Conservation (phyloP, 345 rosid genomes). For the Euphorbia tirucalli region DNA sequence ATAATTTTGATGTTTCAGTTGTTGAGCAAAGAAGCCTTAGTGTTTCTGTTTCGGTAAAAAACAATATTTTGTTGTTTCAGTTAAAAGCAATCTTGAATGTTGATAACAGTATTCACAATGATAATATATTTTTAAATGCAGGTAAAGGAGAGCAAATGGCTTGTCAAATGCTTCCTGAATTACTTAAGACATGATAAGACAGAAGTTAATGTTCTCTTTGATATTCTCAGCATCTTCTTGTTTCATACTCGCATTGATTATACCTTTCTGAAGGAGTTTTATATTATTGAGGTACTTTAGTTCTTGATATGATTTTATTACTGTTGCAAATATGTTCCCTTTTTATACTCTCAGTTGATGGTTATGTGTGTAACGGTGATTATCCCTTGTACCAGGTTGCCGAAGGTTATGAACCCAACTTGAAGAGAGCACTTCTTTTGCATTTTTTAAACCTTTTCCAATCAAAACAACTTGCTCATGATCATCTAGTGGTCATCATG, state of each 20-base stretch:
- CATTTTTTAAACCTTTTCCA: slow-evolving; percentile 92
- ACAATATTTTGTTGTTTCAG: not conserved
- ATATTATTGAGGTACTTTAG: slow-evolving; percentile 81
- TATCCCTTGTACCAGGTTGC: slow-evolving; percentile 61
- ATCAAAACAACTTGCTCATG: slow-evolving; percentile 87
- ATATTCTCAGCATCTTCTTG: slow-evolving; percentile 87
- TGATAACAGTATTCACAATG: no score
- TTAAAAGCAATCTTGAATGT: not conserved
- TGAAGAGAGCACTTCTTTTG: slow-evolving; percentile 81
- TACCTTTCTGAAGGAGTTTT: slow-evolving; percentile 96
- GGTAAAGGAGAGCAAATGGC: slow-evolving; percentile 99
- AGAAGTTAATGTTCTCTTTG: slow-evolving; percentile 88
- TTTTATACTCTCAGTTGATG: slow-evolving; percentile 1
- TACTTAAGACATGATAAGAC: slow-evolving; percentile 77
- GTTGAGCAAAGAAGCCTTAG: not conserved
- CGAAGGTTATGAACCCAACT: slow-evolving; percentile 81
- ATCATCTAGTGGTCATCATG: slow-evolving; percentile 93
- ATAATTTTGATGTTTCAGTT: not conserved
- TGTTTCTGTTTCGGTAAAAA: no score
- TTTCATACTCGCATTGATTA: slow-evolving; percentile 92
- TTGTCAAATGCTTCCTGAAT: slow-evolving; percentile 91
- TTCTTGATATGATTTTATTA: not conserved
- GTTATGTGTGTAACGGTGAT: slow-evolving; percentile 1
- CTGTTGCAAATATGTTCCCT: not conserved
- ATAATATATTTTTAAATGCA: slow-evolving; percentile 34